Evolutionary conservation across 257 asterid species (phyloP).

Genomic region (Solanum clarkiae): DNA sequence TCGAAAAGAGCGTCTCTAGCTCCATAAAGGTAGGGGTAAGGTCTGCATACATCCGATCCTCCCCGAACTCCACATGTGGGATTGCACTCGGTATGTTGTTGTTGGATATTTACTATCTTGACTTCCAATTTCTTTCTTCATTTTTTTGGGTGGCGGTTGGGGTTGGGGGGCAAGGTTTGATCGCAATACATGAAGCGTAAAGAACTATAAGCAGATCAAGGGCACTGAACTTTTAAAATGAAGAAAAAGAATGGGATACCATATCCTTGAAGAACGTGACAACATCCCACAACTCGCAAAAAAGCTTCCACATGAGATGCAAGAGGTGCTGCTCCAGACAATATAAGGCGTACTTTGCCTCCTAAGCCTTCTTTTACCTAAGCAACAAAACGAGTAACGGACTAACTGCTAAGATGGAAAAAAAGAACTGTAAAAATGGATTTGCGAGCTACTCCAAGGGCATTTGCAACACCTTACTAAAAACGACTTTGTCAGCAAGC

Average conservation of each 20-base stretch:
- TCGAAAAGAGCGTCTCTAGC: neutral
- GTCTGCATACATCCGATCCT: neutral
- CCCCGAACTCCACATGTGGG: neutral
- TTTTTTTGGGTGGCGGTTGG: neutral
- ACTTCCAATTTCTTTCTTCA: neutral
- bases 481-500: constrained; percentile 66
- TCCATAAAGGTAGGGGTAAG: neutral
- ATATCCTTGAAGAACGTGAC: constrained; percentile 91
- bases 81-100: neutral
- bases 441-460: neutral
- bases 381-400: neutral
- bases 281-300: constrained; percentile 71
- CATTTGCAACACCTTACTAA: constrained; percentile 54
- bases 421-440: neutral
- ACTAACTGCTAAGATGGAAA: neutral
- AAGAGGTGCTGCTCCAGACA: constrained; percentile 99
- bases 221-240: neutral
- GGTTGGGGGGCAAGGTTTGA: neutral
- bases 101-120: neutral
- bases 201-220: neutral
- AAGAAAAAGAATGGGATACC: constrained; percentile 36
- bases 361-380: constrained; percentile 94
- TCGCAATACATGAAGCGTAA: neutral
- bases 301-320: constrained; percentile 87
- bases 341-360: constrained; percentile 71